Conservation (phyloP, 2,329 filamentous ascomycete genomes). For the Exophiala sideris region DNA sequence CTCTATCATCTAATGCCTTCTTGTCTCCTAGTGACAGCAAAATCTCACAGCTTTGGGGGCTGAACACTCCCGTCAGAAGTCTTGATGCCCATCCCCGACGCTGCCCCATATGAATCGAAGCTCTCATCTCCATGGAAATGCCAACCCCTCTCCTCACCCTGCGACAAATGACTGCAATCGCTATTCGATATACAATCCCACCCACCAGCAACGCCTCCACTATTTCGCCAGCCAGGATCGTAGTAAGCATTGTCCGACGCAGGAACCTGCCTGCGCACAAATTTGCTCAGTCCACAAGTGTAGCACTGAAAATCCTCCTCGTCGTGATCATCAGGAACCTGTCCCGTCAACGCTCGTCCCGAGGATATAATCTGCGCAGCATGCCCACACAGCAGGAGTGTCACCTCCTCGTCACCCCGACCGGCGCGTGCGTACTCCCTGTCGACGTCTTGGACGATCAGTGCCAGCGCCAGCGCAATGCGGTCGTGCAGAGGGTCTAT, state of each 20-base stretch:
- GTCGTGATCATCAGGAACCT: slow-evolving; percentile 66
- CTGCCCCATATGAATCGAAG: slow-evolving; percentile 35
- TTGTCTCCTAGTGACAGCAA: no score
- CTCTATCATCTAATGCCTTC: neutral
- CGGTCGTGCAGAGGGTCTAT: slow-evolving; percentile 77
- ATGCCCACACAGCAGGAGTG: slow-evolving; percentile 81
- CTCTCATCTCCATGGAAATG: slow-evolving; percentile 48
- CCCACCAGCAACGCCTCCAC: slow-evolving; percentile 63
- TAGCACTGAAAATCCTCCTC: slow-evolving; percentile 81
- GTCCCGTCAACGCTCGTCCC: slow-evolving; percentile 75
- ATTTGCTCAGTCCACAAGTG: slow-evolving; percentile 76
- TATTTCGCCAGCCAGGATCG: slow-evolving; percentile 27
- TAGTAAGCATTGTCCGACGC: slow-evolving; percentile 32
- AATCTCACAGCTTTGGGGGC: slow-evolving; percentile 14
- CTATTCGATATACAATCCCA: slow-evolving; percentile 81
- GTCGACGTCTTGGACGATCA: slow-evolving; percentile 37
- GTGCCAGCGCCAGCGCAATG: slow-evolving; percentile 58
- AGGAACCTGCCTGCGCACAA: slow-evolving; percentile 46
- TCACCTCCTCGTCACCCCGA: slow-evolving; percentile 56
- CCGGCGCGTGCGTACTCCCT: slow-evolving; percentile 36
- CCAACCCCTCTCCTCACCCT: slow-evolving; percentile 83
- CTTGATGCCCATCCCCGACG: slow-evolving; percentile 32
- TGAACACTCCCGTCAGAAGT: slow-evolving; percentile 11
- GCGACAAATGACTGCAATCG: slow-evolving; percentile 76
- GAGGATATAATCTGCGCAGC: slow-evolving; percentile 85